Evolutionary conservation across 2,329 filamentous ascomycete genomes (phyloP).

Genomic region (Stachybotrys elegans): DNA sequence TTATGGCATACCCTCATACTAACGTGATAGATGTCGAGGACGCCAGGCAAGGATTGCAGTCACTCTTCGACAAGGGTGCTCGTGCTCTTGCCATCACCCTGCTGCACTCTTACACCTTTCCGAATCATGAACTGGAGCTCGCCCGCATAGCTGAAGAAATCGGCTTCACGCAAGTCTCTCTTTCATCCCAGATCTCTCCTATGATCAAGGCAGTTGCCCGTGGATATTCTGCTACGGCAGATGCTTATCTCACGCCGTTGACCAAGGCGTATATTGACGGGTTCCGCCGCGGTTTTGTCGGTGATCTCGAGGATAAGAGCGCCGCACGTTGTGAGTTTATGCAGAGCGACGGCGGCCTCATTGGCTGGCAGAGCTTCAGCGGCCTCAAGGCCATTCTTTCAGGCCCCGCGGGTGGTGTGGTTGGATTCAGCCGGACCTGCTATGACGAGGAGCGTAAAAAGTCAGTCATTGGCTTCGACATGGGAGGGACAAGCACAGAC

Average conservation of each 20-base stretch:
- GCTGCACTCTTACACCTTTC: constrained; percentile 63
- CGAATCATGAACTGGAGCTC: constrained; percentile 46
- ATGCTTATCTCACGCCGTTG: constrained; percentile 25
- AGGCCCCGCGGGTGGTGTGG: constrained; percentile 72
- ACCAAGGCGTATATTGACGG: constrained; percentile 18
- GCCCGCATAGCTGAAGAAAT: constrained; percentile 27
- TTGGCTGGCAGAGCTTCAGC: constrained; percentile 59
- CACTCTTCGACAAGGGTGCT: no score
- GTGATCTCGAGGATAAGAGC: constrained; percentile 1
- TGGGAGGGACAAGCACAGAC: constrained; percentile 67
- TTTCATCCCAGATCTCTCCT: constrained; percentile 26
- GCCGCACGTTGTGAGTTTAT: background rate
- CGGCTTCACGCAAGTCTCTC: constrained; percentile 32
- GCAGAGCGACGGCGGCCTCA: constrained; percentile 23
- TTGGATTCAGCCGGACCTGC: constrained; percentile 69
- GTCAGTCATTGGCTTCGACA: constrained; percentile 74
- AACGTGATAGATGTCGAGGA: no score
- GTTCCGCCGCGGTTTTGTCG: constrained; percentile 17
- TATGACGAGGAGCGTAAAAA: constrained; percentile 63
- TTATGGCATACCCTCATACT: no score
- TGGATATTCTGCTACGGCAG: constrained; percentile 33
- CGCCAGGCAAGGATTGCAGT: no score
- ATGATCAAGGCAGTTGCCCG: constrained; percentile 37
- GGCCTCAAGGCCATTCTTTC: constrained; percentile 67
- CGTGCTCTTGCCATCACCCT: constrained; percentile 55